These are phyloP conservation scores for Fusarium compactum DNA, from an alignment of 2,329 filamentous ascomycete species.

Conservation along the genomic window DNA sequence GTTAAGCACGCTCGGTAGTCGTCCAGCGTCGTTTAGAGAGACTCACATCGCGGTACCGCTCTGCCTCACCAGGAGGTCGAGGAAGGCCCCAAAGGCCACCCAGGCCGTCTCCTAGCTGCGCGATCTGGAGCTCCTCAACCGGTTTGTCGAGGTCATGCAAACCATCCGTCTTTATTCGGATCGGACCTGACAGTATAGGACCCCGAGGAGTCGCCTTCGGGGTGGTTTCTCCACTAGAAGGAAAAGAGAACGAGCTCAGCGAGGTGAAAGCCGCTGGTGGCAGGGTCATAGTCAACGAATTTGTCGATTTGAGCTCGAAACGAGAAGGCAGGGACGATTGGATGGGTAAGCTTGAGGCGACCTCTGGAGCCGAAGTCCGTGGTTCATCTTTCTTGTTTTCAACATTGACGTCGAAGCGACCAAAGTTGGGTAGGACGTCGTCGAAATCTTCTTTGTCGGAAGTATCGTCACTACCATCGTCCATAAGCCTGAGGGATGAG, in stretches of 20 bases:
- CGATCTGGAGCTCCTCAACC: slow-evolving; percentile 50
- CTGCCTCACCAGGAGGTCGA: slow-evolving; percentile 59
- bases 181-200: slow-evolving; percentile 52
- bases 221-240: slow-evolving; percentile 32
- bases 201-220: slow-evolving; percentile 42
- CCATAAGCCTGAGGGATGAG: slow-evolving; percentile 58
- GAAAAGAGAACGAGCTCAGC: slow-evolving; percentile 38
- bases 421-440: slow-evolving; percentile 65
- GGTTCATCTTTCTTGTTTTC: slow-evolving; percentile 30
- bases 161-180: slow-evolving; percentile 52
- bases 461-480: slow-evolving; percentile 61
- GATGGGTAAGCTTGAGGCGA: slow-evolving; percentile 26
- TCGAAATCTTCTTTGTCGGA: slow-evolving; percentile 60
- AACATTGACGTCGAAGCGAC: slow-evolving; percentile 48
- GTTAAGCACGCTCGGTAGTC: slow-evolving; percentile 60
- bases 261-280: slow-evolving; percentile 41
- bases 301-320: slow-evolving; percentile 38
- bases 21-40: slow-evolving; percentile 68
- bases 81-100: slow-evolving; percentile 62
- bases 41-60: slow-evolving; percentile 60
- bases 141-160: slow-evolving; percentile 46
- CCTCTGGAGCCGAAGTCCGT: not conserved
- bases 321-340: slow-evolving; percentile 20
- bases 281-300: slow-evolving; percentile 34
- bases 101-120: slow-evolving; percentile 53